Conservation (phyloP, 805 yeast genomes). For the Lipomyces yamadae region DNA sequence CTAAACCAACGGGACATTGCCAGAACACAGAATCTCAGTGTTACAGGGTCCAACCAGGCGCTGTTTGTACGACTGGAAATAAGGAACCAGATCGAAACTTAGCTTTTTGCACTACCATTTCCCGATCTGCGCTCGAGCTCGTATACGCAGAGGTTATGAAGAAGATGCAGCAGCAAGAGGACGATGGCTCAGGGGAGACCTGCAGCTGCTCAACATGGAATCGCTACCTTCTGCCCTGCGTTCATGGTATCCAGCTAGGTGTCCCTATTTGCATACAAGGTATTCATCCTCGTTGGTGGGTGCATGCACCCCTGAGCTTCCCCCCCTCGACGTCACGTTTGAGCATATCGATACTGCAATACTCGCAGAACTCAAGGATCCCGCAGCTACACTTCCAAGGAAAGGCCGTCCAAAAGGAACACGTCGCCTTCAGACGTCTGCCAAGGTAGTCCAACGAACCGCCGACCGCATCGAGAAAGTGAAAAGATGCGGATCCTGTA, state of each 20-base stretch:
- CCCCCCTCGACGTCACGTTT: neutral
- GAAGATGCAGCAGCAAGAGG: neutral
- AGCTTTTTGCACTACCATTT: neutral
- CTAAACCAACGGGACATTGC: too few relatives aligned
- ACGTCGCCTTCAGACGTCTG: constrained; percentile 4
- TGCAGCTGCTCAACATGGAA: neutral
- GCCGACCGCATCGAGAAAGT: constrained; percentile 7
- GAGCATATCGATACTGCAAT: neutral
- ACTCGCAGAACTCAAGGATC: neutral
- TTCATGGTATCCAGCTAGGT: constrained; percentile 5
- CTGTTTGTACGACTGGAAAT: too few relatives aligned
- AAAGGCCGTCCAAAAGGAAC: constrained; percentile 1
- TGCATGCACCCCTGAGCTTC: neutral
- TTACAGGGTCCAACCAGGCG: too few relatives aligned
- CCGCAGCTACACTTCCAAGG: constrained; percentile 6
- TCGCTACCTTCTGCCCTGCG: constrained; percentile 4
- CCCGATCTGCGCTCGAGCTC: neutral
- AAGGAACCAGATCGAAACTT: too few relatives aligned
- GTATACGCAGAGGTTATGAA: neutral
- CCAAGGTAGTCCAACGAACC: neutral
- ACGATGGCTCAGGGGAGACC: neutral
- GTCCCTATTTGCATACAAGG: neutral
- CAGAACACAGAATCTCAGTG: too few relatives aligned
- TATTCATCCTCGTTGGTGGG: constrained; percentile 10
- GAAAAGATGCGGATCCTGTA: constrained; percentile 7